Evolutionary conservation across 164 flowering plant genomes (phyloP), one percentile per base, ranked within the genome.

Genomic region (Liquidambar formosana): DNA sequence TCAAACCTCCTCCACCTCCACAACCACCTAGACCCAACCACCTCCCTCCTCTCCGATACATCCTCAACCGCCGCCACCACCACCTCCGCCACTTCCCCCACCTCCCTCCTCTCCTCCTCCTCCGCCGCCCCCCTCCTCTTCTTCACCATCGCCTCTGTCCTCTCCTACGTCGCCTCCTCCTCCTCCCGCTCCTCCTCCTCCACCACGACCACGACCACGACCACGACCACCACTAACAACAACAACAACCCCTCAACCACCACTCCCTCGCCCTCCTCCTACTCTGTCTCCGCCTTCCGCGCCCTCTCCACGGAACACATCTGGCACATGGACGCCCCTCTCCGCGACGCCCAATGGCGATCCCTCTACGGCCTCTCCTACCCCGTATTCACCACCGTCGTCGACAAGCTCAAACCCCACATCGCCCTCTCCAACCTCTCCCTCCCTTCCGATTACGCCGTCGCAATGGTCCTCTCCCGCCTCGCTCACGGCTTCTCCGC

Each of bases 1-100:
- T 89, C 98, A 18, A 89, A 90, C 68, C 92, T 94, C 57, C 93
- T 94, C 67, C 97, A 94, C 71, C 93, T 94, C 76, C 97, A 94
- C 59, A 92, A 82, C 84, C 79, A 89, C 71, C 78, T 91, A 0
- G 98, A 93, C 73, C 98, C 98, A 56, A 72, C 97, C 58, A 73
- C 83, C 58, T 72, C 94, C 68, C 79, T 82, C 70, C 78, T 84
- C 71, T 76, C 85, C 73, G 67, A 77, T 69, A 22, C 82, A 28
- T 23, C 69, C 33, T 21, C 73, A 52, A 9, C 82, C 61, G 15
- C 81, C 73, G 0, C 83, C 72, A 12, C 85, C 71, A 10, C 81
- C 73, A 16, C 73, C 64, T 2, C 83, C 38, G 22, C 80, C 65
- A 15, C 81, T 62, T 14, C 76, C 28, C 2, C 78, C 43, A 14